Evolutionary conservation across 1,284 basidiomycete genomes (phyloP).

Genomic region (Microbotryum intermedium): DNA sequence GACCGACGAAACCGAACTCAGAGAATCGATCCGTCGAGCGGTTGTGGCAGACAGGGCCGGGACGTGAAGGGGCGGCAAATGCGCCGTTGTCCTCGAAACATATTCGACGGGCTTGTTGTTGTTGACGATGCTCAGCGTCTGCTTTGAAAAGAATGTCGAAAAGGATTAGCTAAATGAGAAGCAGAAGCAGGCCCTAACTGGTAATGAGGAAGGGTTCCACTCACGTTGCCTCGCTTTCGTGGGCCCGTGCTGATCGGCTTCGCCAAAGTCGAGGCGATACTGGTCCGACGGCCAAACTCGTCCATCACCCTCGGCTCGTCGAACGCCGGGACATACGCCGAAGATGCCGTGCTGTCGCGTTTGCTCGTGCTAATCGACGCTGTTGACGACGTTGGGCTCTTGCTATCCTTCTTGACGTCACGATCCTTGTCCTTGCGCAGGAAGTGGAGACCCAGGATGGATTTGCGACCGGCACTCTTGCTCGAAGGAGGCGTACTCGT

Average conservation of each 20-base stretch:
- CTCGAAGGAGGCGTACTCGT: conserved; percentile 3
- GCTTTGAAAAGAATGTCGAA: conserved; percentile 9
- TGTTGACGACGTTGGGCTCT: conserved; percentile 14
- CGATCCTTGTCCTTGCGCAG: conserved; percentile 21
- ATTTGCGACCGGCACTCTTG: conserved; percentile 32
- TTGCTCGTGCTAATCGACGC: conserved; percentile 1
- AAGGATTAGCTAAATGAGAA: background rate
- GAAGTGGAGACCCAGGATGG: conserved; percentile 35
- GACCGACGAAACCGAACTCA: conserved; percentile 17
- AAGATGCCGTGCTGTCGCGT: background rate
- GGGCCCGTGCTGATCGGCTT: conserved; percentile 58
- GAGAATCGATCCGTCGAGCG: conserved; percentile 54
- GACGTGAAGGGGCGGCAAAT: conserved; percentile 77
- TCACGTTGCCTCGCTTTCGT: conserved; percentile 82
- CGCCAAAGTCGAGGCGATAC: conserved; percentile 45
- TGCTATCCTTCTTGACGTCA: conserved; percentile 26
- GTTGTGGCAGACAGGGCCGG: conserved; percentile 67
- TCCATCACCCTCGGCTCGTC: conserved; percentile 39
- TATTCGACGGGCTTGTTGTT: conserved; percentile 49
- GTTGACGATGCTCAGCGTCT: conserved; percentile 26
- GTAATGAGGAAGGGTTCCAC: conserved; percentile 31
- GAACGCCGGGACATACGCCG: conserved; percentile 3
- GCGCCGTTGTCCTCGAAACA: conserved; percentile 59
- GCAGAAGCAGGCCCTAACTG: too few relatives aligned
- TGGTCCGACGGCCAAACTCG: conserved; percentile 70